Evolutionary conservation across 202 grass and related monocot species (phyloP).

Genomic region (Zoysia matrella): DNA sequence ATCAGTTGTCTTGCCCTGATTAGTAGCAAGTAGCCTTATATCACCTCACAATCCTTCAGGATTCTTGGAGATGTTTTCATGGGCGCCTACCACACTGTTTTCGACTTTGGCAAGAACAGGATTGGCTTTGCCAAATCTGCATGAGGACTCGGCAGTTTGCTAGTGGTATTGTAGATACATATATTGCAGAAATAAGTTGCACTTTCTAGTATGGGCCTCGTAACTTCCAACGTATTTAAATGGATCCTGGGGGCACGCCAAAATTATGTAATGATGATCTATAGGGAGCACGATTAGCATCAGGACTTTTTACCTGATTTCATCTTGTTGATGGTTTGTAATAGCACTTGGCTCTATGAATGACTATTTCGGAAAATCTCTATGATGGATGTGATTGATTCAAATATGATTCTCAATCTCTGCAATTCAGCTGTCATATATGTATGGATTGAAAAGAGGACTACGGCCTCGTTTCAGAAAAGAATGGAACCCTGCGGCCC

Average conservation of each 20-base stretch:
- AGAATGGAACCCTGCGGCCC: no score
- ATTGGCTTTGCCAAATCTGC: slow-evolving; percentile 79
- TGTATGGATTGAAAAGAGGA: no score
- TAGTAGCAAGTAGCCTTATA: not conserved
- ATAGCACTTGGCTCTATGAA: not conserved
- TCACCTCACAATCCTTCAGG: slow-evolving; percentile 41
- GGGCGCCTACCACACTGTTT: slow-evolving; percentile 93
- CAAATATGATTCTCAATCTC: not conserved
- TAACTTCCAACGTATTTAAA: not conserved
- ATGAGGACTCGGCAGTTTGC: slow-evolving; percentile 44
- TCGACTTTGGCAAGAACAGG: slow-evolving; percentile 79
- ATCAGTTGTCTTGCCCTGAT: not conserved
- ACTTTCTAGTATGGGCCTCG: not conserved
- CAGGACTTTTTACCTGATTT: slow-evolving; percentile 23
- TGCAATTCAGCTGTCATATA: no score
- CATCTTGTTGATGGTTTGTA: not conserved
- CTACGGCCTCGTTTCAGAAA: no score
- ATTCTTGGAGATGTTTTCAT: slow-evolving; percentile 99
- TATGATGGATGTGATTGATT: not conserved
- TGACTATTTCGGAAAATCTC: no score
- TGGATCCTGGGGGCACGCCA: not conserved
- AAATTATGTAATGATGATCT: not conserved
- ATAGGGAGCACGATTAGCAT: slow-evolving; percentile 12
- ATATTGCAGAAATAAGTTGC: slow-evolving; percentile 7
- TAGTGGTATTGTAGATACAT: slow-evolving; percentile 21